Evolutionary conservation across 2,329 filamentous ascomycete species (phyloP).

Genomic region (Apiospora phragmitis): DNA sequence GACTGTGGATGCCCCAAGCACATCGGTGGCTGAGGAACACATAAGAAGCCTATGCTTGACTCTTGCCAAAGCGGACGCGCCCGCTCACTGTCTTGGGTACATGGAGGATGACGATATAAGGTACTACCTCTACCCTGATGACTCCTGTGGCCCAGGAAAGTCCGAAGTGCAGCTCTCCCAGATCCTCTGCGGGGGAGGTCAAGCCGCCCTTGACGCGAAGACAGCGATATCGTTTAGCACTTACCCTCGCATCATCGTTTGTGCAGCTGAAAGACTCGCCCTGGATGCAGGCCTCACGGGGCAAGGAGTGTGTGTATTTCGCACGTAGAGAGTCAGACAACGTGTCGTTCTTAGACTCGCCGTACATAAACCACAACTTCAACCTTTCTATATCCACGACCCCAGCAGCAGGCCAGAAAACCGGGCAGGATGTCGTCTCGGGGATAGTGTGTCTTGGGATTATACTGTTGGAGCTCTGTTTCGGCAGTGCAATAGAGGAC

Average conservation of each 20-base stretch:
- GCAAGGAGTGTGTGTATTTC: background rate
- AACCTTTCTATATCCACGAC: background rate
- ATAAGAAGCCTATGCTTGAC: background rate
- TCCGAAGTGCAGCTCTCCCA: background rate
- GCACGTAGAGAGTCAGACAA: background rate
- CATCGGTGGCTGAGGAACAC: background rate
- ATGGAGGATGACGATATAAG: conserved; percentile 1
- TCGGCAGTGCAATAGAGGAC: background rate
- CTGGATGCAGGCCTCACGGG: background rate
- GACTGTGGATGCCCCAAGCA: background rate
- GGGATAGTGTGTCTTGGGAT: background rate
- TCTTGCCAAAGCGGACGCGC: background rate
- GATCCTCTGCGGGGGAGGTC: background rate
- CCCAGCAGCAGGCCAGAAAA: background rate
- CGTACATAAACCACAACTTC: background rate
- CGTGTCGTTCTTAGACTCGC: background rate
- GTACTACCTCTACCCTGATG: background rate
- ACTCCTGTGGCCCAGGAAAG: background rate
- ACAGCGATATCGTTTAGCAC: background rate
- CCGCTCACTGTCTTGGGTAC: background rate
- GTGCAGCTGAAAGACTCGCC: background rate
- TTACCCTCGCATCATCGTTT: background rate
- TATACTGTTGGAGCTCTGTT: background rate
- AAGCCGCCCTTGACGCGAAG: background rate
- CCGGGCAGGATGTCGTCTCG: background rate